phyloP scores from a whole-genome alignment of 257 asterid species.

The Solanum medicagineum region DNA sequence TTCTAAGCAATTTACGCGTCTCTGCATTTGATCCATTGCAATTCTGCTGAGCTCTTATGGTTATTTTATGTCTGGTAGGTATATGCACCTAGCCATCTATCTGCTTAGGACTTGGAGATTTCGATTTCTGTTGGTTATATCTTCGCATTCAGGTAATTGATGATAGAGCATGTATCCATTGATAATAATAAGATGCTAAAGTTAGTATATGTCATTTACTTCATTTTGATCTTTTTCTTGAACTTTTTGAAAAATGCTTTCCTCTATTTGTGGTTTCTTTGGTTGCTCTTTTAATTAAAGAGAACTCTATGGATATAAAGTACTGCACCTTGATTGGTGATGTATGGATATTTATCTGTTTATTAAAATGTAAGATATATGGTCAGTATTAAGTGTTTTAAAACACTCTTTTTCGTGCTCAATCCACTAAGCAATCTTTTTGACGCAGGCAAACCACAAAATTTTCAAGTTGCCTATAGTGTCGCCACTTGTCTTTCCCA shows the following conservation, averaged over 20 bases:
- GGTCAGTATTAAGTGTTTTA: neutral
- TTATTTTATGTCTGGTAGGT: constrained; percentile 28
- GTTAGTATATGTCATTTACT: constrained; percentile 21
- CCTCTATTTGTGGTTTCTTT: neutral
- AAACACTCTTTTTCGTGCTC: neutral
- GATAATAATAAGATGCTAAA: constrained; percentile 81
- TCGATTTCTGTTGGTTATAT: constrained; percentile 54
- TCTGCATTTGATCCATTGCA: neutral
- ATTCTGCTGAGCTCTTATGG: neutral
- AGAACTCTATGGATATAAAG: neutral
- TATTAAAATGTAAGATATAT: neutral
- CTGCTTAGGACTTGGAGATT: constrained; percentile 96
- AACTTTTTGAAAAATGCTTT: neutral
- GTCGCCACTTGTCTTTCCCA: constrained; percentile 40
- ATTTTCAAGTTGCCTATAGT: constrained; percentile 62
- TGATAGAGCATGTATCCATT: constrained; percentile 85
- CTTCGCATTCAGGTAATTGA: constrained; percentile 64
- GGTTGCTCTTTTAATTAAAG: neutral
- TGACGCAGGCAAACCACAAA: constrained; percentile 60
- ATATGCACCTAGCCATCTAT: constrained; percentile 58
- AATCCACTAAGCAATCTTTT: neutral
- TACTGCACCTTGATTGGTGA: neutral
- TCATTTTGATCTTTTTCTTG: neutral
- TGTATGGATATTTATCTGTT: neutral
- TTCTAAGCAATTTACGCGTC: neutral